Evolutionary conservation across 768 basidiomycete species (phyloP).

Genomic region (Chalciporus chontae): DNA sequence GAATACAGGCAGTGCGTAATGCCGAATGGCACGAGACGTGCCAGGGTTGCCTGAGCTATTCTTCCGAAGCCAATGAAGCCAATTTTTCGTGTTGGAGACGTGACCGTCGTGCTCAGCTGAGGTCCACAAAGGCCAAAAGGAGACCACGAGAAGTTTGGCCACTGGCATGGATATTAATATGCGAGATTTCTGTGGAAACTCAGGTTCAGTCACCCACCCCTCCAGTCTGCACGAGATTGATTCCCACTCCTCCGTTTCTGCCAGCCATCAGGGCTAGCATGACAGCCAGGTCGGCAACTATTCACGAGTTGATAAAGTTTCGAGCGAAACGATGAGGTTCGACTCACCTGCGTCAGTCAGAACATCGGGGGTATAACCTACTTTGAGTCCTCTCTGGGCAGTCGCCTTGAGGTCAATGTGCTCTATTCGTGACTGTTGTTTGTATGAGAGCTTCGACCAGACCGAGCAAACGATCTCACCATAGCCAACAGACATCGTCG

Average conservation of each 20-base stretch:
- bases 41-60: conserved; percentile 82
- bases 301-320: neutral
- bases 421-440: conserved; percentile 43
- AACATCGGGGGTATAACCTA: conserved; percentile 94
- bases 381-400: conserved; percentile 55
- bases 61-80: conserved; percentile 96
- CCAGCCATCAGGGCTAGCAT: conserved; percentile 95
- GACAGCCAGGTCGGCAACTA: conserved; percentile 86
- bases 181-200: neutral
- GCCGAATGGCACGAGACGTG: conserved; percentile 80
- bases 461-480: conserved; percentile 40
- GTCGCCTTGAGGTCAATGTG: conserved; percentile 69
- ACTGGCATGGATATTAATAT: conserved; percentile 41
- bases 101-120: conserved; percentile 57
- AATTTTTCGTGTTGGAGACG: conserved; percentile 57
- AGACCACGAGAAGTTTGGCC: conserved; percentile 75
- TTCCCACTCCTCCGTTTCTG: conserved; percentile 68
- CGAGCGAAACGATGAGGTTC: neutral
- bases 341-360: conserved; percentile 81
- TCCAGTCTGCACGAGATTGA: conserved; percentile 63
- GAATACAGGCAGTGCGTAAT: conserved; percentile 71
- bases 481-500: conserved; percentile 91
- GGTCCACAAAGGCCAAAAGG: conserved; percentile 86
- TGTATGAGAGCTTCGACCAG: neutral
- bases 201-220: conserved; percentile 42